Base-by-base conservation (phyloP, 1,284 basidiomycete genomes). In the Marasmius fiardii region DNA sequence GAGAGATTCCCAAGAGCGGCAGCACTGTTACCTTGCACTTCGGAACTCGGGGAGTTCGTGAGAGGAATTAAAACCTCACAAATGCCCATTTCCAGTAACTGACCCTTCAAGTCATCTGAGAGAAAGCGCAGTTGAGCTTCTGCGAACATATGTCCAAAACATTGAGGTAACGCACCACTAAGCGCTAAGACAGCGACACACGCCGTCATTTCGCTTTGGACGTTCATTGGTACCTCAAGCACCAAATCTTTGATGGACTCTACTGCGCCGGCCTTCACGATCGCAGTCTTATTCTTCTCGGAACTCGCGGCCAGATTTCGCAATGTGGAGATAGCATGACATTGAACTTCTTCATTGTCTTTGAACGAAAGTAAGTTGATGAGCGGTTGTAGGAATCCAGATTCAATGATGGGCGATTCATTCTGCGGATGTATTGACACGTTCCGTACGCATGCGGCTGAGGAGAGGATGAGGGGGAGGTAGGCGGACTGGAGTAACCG, bases 141-240 rank as follows among this genome's bases (percentile, higher is more conserved):
- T 21, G 34, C 44, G 10, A 24, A 20, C 28, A 31, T 31, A 10
- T 4, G 10, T 10, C 10, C 28, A 10, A 16, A 55, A 48, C 51
- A 51, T 41, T 48, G 18, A 55, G 21, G 39, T 47, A 51, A 43
- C 83, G 45, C 67, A 95, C 93, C 94, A 64, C 93, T 95, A 60
- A 98, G 69, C 5, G 95, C 95, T 59, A 98, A 73, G 14, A 98
- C 95, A 18, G 97, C 97, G 21, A 98, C 92, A 66, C 96, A 99
- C 5, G 97, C 97, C 23, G 97, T 99, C 97, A 99, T 99, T 74
- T 99, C 97, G 69, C 93, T 96, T 74, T 99, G 97, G 10, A 99
- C 97, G 61, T 92, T 92, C 74, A 97, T 86, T 1, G 97, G 95
- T 0, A 98, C 96, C 66, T 92, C 90, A 37, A 99, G 78, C 2